phyloP scores from a whole-genome alignment of 257 asterid species.

The Anisodus acutangulus region DNA sequence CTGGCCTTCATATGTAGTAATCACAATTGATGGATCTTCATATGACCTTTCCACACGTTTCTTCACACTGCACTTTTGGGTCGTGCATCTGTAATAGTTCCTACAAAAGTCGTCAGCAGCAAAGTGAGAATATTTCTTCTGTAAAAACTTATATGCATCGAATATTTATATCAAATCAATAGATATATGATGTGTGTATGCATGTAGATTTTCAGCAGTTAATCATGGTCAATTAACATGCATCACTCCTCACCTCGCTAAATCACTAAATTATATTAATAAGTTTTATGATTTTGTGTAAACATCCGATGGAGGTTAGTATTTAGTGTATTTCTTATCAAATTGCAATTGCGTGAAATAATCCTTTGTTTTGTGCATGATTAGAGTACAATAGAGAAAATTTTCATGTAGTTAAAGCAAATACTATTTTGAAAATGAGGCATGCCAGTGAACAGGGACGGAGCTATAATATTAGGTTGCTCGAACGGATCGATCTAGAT shows the following conservation, averaged over 20 bases:
- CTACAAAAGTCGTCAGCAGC: constrained; percentile 38
- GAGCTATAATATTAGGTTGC: background rate
- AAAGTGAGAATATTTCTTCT: background rate
- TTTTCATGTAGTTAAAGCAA: background rate
- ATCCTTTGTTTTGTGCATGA: background rate
- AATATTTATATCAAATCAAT: background rate
- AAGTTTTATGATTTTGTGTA: background rate
- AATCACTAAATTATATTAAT: background rate
- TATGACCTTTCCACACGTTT: constrained; percentile 68
- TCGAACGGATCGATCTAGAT: too few relatives aligned
- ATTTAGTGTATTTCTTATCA: background rate
- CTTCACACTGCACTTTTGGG: constrained; percentile 66
- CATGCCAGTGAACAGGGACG: background rate
- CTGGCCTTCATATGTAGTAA: constrained; percentile 72
- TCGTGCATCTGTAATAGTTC: constrained; percentile 72
- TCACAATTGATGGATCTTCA: constrained; percentile 62
- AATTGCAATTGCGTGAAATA: background rate
- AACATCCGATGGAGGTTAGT: background rate
- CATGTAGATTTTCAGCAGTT: background rate
- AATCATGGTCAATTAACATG: background rate
- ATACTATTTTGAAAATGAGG: background rate
- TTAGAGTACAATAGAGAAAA: background rate
- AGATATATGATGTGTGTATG: background rate
- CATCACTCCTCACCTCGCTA: background rate
- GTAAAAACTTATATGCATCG: fast-evolving